Percentiles rank a stretch among this genome's conserved stretches.
Conservation (phyloP, 2,329 filamentous ascomycete genomes). For the Alternaria sp. region DNA sequence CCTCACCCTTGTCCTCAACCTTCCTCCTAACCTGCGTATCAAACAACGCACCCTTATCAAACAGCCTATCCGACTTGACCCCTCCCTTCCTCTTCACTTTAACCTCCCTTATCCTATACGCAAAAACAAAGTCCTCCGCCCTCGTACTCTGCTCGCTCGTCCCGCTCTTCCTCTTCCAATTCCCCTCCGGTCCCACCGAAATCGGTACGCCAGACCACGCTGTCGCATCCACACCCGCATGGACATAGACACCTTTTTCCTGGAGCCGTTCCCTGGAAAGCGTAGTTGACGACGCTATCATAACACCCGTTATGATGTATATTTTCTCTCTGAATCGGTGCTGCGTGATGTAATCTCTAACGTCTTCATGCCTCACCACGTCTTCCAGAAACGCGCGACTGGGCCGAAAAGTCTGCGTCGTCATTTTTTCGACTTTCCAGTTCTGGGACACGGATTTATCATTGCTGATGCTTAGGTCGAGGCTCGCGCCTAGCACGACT, state of each 20-base stretch:
- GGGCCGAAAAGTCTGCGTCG: neutral
- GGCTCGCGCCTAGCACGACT: no score
- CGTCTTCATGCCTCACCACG: neutral
- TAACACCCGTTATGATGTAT: constrained; percentile 13
- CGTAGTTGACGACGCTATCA: constrained; percentile 1
- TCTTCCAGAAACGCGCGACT: neutral
- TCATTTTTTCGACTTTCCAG: neutral
- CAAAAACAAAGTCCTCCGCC: constrained; percentile 12
- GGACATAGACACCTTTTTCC: constrained; percentile 1
- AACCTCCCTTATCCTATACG: constrained; percentile 15
- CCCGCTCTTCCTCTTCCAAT: constrained; percentile 2
- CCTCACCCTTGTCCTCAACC: neutral
- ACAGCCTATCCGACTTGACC: neutral
- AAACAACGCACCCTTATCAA: neutral
- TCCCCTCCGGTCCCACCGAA: constrained; percentile 10
- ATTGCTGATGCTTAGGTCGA: neutral
- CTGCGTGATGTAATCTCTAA: neutral
- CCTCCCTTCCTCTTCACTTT: constrained; percentile 9
- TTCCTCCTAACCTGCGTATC: neutral
- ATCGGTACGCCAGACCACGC: constrained; percentile 10
- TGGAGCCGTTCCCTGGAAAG: neutral
- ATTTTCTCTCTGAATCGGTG: constrained; percentile 8
- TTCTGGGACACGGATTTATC: no score
- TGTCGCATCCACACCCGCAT: constrained; percentile 10
- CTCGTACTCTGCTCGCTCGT: neutral